Conservation (phyloP, 2,329 filamentous ascomycete genomes). For the Penicillium brevicompactum region DNA sequence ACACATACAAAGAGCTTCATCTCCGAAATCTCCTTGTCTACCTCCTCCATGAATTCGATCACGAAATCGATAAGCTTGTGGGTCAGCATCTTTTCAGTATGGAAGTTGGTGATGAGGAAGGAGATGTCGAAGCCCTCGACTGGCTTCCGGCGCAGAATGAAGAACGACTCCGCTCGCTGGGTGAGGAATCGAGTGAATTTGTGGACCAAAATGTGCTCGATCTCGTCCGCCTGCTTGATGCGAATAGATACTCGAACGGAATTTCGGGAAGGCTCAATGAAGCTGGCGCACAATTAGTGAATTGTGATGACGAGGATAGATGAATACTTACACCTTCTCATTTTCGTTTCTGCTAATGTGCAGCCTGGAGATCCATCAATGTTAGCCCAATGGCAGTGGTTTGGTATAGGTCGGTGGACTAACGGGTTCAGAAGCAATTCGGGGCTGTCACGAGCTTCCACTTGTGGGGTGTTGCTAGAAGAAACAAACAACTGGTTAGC, state of each 20-base stretch:
- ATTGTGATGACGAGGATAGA: background rate
- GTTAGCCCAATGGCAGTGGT: background rate
- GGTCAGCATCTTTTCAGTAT: slow-evolving; percentile 98
- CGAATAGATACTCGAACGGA: slow-evolving; percentile 96
- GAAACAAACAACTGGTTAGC: background rate
- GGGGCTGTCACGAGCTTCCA: slow-evolving; percentile 89
- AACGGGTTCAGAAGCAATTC: slow-evolving; percentile 87
- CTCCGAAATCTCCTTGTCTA: slow-evolving; percentile 99
- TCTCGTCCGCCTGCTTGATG: slow-evolving; percentile 99
- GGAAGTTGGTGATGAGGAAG: slow-evolving; percentile 97
- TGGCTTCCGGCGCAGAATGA: slow-evolving; percentile 91
- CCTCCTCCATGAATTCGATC: slow-evolving; percentile 99
- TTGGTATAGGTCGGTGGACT: background rate
- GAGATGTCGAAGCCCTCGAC: slow-evolving; percentile 99
- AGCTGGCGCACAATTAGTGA: background rate
- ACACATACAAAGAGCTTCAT: slow-evolving; percentile 96
- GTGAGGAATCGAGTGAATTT: slow-evolving; percentile 98
- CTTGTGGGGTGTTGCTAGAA: slow-evolving; percentile 86
- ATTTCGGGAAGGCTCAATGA: slow-evolving; percentile 93
- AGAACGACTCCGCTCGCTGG: slow-evolving; percentile 94
- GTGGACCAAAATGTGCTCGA: slow-evolving; percentile 85
- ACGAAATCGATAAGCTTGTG: slow-evolving; percentile 99
- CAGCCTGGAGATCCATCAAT: slow-evolving; percentile 41
- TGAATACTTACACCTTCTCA: slow-evolving; percentile 75
- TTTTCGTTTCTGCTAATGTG: slow-evolving; percentile 94